Percentiles rank a stretch among this genome's conserved stretches.
Conservation (phyloP, 2,329 filamentous ascomycete genomes). For the Diaporthe vaccinii region DNA sequence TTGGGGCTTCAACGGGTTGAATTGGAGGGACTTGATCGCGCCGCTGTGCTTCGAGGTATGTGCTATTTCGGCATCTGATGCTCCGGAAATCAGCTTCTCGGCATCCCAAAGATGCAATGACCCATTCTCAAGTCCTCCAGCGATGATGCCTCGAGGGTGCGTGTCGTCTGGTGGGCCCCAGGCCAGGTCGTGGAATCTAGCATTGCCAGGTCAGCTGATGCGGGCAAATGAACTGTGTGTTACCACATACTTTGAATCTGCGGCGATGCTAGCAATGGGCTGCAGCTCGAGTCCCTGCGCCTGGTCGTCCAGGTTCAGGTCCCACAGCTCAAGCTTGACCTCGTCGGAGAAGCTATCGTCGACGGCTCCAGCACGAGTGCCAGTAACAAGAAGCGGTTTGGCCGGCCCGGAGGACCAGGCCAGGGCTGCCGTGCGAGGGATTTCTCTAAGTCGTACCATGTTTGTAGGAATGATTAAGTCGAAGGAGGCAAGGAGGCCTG, state of each 20-base stretch:
- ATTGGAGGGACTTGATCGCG: slow-evolving; percentile 93
- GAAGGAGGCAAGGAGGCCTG: slow-evolving; percentile 13
- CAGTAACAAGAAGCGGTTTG: slow-evolving; percentile 88
- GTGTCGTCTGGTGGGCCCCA: slow-evolving; percentile 89
- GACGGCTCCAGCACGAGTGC: slow-evolving; percentile 93
- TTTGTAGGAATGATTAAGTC: slow-evolving; percentile 42
- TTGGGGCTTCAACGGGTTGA: slow-evolving; percentile 93
- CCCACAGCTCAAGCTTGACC: slow-evolving; percentile 96
- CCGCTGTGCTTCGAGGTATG: slow-evolving; percentile 91
- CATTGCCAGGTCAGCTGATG: slow-evolving; percentile 37
- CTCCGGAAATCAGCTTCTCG: slow-evolving; percentile 71
- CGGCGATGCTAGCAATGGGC: slow-evolving; percentile 85
- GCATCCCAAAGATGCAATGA: slow-evolving; percentile 95
- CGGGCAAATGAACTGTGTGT: not conserved
- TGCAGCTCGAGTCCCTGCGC: slow-evolving; percentile 86
- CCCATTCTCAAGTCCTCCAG: slow-evolving; percentile 94
- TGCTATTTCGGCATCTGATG: slow-evolving; percentile 83
- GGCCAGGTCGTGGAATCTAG: slow-evolving; percentile 95
- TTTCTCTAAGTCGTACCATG: slow-evolving; percentile 98
- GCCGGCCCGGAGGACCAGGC: slow-evolving; percentile 90
- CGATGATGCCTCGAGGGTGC: slow-evolving; percentile 88
- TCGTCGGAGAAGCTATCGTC: slow-evolving; percentile 98
- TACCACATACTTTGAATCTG: slow-evolving; percentile 83
- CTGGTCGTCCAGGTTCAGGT: slow-evolving; percentile 84
- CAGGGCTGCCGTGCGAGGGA: slow-evolving; percentile 95